phyloP scores from a whole-genome alignment of 768 basidiomycete genomes.

The Serendipita vermifera region DNA sequence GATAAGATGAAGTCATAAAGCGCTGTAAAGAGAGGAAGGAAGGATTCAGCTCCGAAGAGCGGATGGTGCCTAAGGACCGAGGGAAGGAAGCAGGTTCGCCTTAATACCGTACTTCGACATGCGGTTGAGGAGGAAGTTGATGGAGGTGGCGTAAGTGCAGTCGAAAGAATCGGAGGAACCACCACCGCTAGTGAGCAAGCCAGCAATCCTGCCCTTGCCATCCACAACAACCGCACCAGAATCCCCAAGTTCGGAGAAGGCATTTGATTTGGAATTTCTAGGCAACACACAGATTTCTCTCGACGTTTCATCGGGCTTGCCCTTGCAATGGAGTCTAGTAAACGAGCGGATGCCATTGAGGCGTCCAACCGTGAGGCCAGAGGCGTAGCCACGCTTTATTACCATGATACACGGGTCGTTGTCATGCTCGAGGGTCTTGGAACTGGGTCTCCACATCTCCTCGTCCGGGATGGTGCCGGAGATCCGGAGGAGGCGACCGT shows the following conservation, averaged over 20 bases:
- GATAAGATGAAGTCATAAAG: too few species aligned
- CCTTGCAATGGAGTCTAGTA: constrained; percentile 22
- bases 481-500: constrained; percentile 24
- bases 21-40: too few species aligned
- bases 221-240: constrained; percentile 28
- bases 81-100: neutral
- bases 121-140: constrained; percentile 23
- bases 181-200: constrained; percentile 27
- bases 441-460: constrained; percentile 23
- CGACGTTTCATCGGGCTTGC: constrained; percentile 16
- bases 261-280: constrained; percentile 21
- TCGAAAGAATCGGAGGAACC: constrained; percentile 22
- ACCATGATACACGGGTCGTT: constrained; percentile 25
- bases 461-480: constrained; percentile 23
- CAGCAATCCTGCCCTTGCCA: constrained; percentile 25
- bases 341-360: constrained; percentile 25
- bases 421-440: constrained; percentile 20
- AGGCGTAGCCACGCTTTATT: constrained; percentile 26
- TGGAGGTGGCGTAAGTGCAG: constrained; percentile 31
- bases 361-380: constrained; percentile 28
- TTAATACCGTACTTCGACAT: constrained; percentile 7
- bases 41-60: too few species aligned
- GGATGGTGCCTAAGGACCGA: neutral
- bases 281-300: constrained; percentile 23
- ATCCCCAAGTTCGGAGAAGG: constrained; percentile 28